Conservation (phyloP, 1,284 basidiomycete species). For the Cutaneotrichosporon sp. region DNA sequence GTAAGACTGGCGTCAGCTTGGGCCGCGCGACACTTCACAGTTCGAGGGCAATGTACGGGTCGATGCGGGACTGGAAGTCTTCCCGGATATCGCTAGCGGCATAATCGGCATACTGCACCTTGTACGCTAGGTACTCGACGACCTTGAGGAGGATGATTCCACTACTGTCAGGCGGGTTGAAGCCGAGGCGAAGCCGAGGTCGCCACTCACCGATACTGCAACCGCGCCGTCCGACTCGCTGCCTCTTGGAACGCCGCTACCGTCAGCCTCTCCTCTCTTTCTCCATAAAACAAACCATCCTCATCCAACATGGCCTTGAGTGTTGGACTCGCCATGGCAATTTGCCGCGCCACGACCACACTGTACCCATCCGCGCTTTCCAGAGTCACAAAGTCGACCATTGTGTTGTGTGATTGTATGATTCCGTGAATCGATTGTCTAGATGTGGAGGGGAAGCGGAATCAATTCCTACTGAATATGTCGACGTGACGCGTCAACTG, state of each 20-base stretch:
- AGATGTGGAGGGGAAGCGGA: background rate
- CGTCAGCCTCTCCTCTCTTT: constrained; percentile 2
- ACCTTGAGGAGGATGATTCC: constrained; percentile 60
- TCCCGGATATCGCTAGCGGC: constrained; percentile 55
- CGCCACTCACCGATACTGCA: constrained; percentile 51
- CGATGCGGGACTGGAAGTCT: constrained; percentile 59
- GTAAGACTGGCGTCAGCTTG: constrained; percentile 43
- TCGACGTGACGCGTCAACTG: background rate
- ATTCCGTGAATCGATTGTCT: too few relatives aligned
- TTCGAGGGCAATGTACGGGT: constrained; percentile 60
- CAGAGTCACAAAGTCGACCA: constrained; percentile 45
- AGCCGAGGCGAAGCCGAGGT: background rate
- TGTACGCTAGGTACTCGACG: constrained; percentile 60
- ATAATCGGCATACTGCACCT: constrained; percentile 55
- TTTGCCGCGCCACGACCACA: constrained; percentile 48
- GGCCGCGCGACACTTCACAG: constrained; percentile 57
- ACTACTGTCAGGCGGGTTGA: constrained; percentile 18
- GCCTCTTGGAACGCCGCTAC: constrained; percentile 53
- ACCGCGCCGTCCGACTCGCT: constrained; percentile 47
- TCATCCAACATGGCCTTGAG: constrained; percentile 51
- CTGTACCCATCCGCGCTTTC: constrained; percentile 50
- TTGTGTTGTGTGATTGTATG: too few relatives aligned
- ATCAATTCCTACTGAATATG: background rate
- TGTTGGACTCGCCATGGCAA: constrained; percentile 50
- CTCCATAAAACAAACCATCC: constrained; percentile 38